Base-by-base conservation (phyloP, 306 rosid genomes). In the Quercus bicolor region DNA sequence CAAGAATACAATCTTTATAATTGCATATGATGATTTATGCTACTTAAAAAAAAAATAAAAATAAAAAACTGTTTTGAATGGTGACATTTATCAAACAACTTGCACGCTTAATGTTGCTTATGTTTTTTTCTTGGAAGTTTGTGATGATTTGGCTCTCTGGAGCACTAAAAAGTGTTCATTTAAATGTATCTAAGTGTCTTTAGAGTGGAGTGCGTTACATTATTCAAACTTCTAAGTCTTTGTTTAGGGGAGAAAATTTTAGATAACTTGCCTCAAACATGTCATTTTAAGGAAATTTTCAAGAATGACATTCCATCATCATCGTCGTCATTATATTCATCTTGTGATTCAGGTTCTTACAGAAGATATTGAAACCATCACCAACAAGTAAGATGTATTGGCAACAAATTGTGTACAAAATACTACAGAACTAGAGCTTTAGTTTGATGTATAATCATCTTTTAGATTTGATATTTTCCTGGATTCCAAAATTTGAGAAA, bases 271-370 rank as follows among this genome's bases (percentile, higher is more conserved):
- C 70, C 45, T 61, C 24, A 56, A 56, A 20, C 37, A 14, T 6
- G 45, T 61, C 14, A 26, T 28, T 65, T 16, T 65, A 31, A 5
- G 1, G 45, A 16, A 65, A 65, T 1, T 18, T 13, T 21, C 19
- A 19, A 69, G 13, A 45, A 28, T 14, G 48, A 13, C 3, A 64
- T 14, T 23, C 31, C 13, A 14, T 69, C 54, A 34, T 56, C 24
- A 2, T 40, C 2, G 5, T 33, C 9, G 5, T 33, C 9, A 5
- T n/a, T 28, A 28, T 28, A 40, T 26, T 26, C 52, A 48, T 77
- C 31, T 81, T 76, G 71, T 62, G 75, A n/a, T 86, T 89, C 88
- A 94, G 97, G 88, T 94, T 88, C 86, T 81, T 91, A 70, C 88
- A 85, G 75, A 89, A 75, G 88, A 84, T 56, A 73, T 81, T 52